Evolutionary conservation across 805 yeast genomes (phyloP), one percentile per base, ranked within the genome.

Genomic region (Myxozyma melibiosi): DNA sequence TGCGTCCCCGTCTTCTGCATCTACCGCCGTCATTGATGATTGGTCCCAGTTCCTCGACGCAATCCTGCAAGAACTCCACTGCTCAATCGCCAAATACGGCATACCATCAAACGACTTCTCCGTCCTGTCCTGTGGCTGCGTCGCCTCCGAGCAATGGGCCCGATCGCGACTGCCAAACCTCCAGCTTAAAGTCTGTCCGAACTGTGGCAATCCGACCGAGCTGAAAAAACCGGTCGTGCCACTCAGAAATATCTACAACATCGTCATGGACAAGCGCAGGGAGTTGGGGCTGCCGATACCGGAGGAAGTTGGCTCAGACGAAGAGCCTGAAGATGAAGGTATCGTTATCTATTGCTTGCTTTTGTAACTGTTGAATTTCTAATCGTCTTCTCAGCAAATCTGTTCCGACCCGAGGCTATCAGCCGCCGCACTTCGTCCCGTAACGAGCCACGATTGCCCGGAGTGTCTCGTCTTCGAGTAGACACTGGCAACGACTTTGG

Each of bases 91-190:
- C n/a, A 57, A 53, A 44, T 60, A 60, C 41, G 64, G 62, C 37
- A 53, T 57, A 13, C 63, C 64, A 20, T 44, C 51, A 16, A 60
- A 49, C 33, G 64, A 60, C 44, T 57, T 60, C 27, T 60, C 64
- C 28, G 56, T 51, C 11, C 53, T 60, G 11, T 60, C 64, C 4
- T 60, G 64, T 31, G 64, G 64, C 3, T 60, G 64, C 51, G 53
- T 60, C 11, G 64, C 64, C 13, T 60, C 64, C 14, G 64, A 60
- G 28, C 64, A 60, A 34, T 60, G 64, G 64, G 64, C 64, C 0
- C 39, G 64, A 14, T 52, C 64, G 13, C 48, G 64, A 5, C 46
- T 60, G 31, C 64, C 61, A 18, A 47, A 57, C 24, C 46, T 60
- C 39, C 61, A 57, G 38, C 39, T 60, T 13, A 60, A 57, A 40